Evolutionary conservation across 352 stramenopile genomes (phyloP).

Genomic region (Pythium scleroteichum): DNA sequence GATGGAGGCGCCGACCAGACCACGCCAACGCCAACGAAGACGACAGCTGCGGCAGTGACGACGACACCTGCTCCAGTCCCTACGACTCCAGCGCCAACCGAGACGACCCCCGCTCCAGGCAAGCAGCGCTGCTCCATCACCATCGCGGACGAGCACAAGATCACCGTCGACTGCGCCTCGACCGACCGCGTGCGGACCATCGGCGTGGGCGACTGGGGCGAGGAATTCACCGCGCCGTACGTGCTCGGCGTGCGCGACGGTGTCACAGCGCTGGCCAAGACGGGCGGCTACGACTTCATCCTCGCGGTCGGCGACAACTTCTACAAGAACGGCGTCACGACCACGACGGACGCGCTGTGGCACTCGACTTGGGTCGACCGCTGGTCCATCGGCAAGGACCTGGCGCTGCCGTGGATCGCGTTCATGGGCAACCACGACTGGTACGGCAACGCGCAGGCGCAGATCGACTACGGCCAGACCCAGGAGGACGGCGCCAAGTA

Average conservation of each 20-base stretch:
- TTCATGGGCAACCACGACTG: slow-evolving; percentile 46
- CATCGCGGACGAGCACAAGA: slow-evolving; percentile 11
- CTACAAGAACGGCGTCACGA: slow-evolving; percentile 37
- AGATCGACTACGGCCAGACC: slow-evolving; percentile 34
- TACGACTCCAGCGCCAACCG: background rate
- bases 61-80: no score
- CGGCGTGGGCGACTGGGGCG: slow-evolving; percentile 39
- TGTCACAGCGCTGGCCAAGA: slow-evolving; percentile 28
- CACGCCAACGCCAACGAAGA: no score
- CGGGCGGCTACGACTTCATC: slow-evolving; percentile 36
- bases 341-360: slow-evolving; percentile 33
- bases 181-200: slow-evolving; percentile 37
- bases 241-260: slow-evolving; percentile 38
- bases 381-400: slow-evolving; percentile 33
- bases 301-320: slow-evolving; percentile 47
- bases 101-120: background rate
- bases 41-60: no score
- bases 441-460: slow-evolving; percentile 36
- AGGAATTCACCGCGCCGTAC: slow-evolving; percentile 28
- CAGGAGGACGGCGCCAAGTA: slow-evolving; percentile 29
- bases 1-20: background rate
- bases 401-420: slow-evolving; percentile 42
- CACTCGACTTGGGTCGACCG: slow-evolving; percentile 36
- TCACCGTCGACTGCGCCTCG: slow-evolving; percentile 19
- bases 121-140: slow-evolving; percentile 14